Evolutionary conservation across 2,329 filamentous ascomycete genomes (phyloP).

Genomic region (Colletotrichum nymphaeae): DNA sequence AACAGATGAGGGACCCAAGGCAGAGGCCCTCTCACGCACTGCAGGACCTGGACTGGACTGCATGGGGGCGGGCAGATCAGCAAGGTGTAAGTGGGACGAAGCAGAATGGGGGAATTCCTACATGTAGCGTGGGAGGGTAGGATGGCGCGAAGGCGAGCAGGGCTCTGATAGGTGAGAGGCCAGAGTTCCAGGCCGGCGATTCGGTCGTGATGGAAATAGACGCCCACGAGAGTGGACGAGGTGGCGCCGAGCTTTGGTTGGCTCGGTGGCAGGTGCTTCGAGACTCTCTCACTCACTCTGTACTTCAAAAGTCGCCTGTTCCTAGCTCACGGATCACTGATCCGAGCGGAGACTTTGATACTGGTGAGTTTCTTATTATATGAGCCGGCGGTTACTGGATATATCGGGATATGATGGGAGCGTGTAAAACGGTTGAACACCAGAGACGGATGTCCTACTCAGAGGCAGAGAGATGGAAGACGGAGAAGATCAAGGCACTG

Average conservation of each 20-base stretch:
- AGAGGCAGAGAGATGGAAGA: neutral
- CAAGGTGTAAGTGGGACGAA: slow-evolving; percentile 46
- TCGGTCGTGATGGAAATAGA: slow-evolving; percentile 54
- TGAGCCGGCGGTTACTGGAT: neutral
- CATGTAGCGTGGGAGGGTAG: slow-evolving; percentile 40
- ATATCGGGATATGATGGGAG: neutral
- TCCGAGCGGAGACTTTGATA: neutral
- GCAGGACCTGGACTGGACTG: slow-evolving; percentile 41
- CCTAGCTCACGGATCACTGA: slow-evolving; percentile 16
- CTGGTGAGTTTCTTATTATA: neutral
- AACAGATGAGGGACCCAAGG: slow-evolving; percentile 15
- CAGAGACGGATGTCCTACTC: neutral
- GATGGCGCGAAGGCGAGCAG: slow-evolving; percentile 37
- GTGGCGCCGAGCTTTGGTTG: slow-evolving; percentile 47
- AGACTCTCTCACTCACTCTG: neutral
- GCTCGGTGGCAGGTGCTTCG: slow-evolving; percentile 30
- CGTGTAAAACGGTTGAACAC: neutral
- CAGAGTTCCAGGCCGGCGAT: slow-evolving; percentile 53
- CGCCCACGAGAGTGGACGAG: slow-evolving; percentile 51
- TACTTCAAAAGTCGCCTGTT: slow-evolving; percentile 7
- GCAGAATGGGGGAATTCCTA: slow-evolving; percentile 51
- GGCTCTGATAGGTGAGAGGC: slow-evolving; percentile 57
- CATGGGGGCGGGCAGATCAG: slow-evolving; percentile 41
- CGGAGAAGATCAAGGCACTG: neutral
- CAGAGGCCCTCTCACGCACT: slow-evolving; percentile 38